A percentile compares a stretch with the other conserved stretches of the same genome.
Evolutionary conservation across 192 early-diverging fungal species (phyloP).

Genomic region (Pilaira anomala): DNA sequence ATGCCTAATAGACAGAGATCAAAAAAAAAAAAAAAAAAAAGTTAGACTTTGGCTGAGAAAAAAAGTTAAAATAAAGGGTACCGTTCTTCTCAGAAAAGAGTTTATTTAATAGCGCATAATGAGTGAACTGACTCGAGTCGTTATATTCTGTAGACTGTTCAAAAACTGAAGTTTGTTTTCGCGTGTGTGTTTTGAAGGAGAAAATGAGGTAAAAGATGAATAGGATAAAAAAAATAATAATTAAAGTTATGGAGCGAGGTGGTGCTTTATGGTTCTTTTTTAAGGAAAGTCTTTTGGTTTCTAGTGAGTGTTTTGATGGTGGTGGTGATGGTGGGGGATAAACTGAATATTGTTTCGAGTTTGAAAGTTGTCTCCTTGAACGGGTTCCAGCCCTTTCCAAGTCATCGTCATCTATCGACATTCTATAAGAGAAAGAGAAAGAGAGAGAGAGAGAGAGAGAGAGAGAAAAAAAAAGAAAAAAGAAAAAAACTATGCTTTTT

Average conservation of each 20-base stretch:
- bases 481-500: no score
- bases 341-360: neutral
- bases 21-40: neutral
- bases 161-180: neutral
- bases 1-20: no score
- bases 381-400: conserved; percentile 19
- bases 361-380: conserved; percentile 12
- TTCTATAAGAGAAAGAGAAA: no score
- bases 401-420: conserved; percentile 5
- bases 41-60: neutral
- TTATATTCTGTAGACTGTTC: neutral
- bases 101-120: conserved; percentile 6
- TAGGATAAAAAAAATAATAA: neutral
- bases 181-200: no score
- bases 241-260: neutral
- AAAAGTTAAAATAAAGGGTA: neutral
- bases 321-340: no score
- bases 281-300: no score
- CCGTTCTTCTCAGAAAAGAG: conserved; percentile 1
- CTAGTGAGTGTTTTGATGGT: no score
- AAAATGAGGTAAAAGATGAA: no score
- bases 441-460: no score
- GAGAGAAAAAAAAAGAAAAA: no score
- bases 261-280: no score
- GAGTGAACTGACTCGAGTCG: conserved; percentile 2